A percentile compares a stretch with the other conserved stretches of the same genome.
These are phyloP conservation scores for Lentinula edodes DNA, from an alignment of 768 basidiomycete species.

Conservation along the genomic window DNA sequence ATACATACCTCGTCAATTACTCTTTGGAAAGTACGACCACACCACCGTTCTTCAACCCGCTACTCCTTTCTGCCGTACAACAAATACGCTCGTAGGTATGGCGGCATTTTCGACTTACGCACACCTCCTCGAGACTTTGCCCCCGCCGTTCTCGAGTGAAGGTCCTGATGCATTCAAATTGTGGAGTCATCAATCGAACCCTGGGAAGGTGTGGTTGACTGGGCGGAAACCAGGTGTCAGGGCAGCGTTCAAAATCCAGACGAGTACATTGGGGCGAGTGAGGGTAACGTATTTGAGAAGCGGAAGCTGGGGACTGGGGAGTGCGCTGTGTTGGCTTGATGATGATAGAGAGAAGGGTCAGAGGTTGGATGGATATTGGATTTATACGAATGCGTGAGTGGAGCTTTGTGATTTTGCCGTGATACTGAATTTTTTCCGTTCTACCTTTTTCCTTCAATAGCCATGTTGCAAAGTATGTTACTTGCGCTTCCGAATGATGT, in stretches of 20 bases:
- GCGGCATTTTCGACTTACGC: not conserved
- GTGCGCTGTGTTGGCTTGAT: not conserved
- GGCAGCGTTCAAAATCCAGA: not conserved
- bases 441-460: not conserved
- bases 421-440: not conserved
- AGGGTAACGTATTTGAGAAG: not conserved
- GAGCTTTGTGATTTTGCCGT: not conserved
- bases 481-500: too few relatives aligned
- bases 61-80: not conserved
- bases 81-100: not conserved
- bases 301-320: not conserved
- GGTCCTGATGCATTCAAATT: not conserved
- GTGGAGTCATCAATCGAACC: not conserved
- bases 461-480: not conserved
- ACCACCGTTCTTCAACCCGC: not conserved
- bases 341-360: not conserved
- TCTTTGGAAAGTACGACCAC: not conserved
- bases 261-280: not conserved
- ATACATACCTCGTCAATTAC: not conserved
- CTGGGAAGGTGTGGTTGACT: slow-evolving; percentile 1
- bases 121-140: not conserved
- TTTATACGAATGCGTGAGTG: not conserved
- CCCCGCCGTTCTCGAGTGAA: not conserved
- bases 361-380: not conserved
- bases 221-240: not conserved